phyloP scores from a whole-genome alignment of 345 rosid genomes.

The Syzygium aqueum region DNA sequence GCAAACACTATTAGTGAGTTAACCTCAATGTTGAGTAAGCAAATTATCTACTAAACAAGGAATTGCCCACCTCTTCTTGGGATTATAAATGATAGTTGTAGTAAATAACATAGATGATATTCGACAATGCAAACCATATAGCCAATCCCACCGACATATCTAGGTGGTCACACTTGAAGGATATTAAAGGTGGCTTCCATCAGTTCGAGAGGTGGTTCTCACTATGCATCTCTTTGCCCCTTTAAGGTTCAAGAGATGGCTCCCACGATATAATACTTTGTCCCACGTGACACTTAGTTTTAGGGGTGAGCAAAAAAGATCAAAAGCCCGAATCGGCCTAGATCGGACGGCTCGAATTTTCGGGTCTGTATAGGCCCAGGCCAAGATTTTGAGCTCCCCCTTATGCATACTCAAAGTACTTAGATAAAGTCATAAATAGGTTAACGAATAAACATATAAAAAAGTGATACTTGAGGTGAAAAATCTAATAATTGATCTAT shows the following conservation, averaged over 20 bases:
- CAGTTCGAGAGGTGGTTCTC: too few species aligned
- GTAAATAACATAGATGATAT: too few species aligned
- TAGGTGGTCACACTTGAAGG: too few species aligned
- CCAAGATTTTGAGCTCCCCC: not conserved
- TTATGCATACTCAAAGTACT: not conserved
- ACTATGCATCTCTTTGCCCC: too few species aligned
- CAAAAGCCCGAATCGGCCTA: accelerated
- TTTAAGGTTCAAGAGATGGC: too few species aligned
- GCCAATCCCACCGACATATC: too few species aligned
- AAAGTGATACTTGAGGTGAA: not conserved
- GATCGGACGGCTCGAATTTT: not conserved
- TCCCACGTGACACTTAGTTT: not conserved
- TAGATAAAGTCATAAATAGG: not conserved
- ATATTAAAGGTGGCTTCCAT: too few species aligned
- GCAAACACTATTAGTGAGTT: not conserved
- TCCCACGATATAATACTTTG: too few species aligned
- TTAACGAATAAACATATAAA: not conserved
- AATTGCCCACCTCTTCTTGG: too few species aligned
- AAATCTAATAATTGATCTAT: not conserved
- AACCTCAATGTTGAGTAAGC: not conserved
- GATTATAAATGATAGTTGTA: too few species aligned
- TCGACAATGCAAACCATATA: too few species aligned
- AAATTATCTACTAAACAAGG: too few species aligned
- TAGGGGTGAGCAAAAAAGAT: not conserved
- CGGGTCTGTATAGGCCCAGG: not conserved